Conservation (phyloP, 106 monocot genomes). For the Allium sativum region DNA sequence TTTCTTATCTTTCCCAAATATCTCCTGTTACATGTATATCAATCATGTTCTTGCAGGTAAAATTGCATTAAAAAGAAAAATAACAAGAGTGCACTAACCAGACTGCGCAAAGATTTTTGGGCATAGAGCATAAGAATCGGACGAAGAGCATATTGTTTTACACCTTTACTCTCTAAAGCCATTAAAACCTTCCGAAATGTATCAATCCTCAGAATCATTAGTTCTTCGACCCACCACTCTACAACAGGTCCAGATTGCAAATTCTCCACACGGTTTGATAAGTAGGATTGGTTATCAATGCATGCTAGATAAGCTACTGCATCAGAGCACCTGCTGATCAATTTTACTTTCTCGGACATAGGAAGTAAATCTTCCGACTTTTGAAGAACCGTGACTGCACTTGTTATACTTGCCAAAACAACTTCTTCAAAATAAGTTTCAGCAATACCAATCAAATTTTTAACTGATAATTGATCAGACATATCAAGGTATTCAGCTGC, state of each 20-base stretch:
- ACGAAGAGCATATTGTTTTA: constrained; percentile 49
- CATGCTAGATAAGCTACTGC: constrained; percentile 46
- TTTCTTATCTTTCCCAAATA: constrained; percentile 51
- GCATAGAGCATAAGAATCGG: constrained; percentile 86
- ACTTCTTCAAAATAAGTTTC: constrained; percentile 57
- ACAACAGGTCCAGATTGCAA: constrained; percentile 22
- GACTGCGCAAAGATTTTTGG: constrained; percentile 70
- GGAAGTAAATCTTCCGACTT: constrained; percentile 53
- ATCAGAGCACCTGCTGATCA: constrained; percentile 68
- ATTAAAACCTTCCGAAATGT: constrained; percentile 59
- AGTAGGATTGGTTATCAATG: constrained; percentile 28
- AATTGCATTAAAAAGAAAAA: background rate
- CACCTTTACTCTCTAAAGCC: constrained; percentile 62
- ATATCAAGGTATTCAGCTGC: constrained; percentile 75
- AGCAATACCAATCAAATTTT: constrained; percentile 41
- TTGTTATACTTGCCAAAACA: constrained; percentile 33
- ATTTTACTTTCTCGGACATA: constrained; percentile 45
- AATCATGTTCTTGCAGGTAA: background rate
- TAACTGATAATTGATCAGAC: constrained; percentile 55
- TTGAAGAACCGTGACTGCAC: constrained; percentile 51
- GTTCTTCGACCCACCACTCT: constrained; percentile 82
- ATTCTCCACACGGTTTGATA: constrained; percentile 16
- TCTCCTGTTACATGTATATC: constrained; percentile 39
- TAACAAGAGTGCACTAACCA: constrained; percentile 31
- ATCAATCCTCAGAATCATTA: constrained; percentile 53